Percentiles rank a stretch among this genome's conserved stretches.
phyloP scores from a whole-genome alignment of 75 land plant genomes.

The Selaginella moellendorffii region DNA sequence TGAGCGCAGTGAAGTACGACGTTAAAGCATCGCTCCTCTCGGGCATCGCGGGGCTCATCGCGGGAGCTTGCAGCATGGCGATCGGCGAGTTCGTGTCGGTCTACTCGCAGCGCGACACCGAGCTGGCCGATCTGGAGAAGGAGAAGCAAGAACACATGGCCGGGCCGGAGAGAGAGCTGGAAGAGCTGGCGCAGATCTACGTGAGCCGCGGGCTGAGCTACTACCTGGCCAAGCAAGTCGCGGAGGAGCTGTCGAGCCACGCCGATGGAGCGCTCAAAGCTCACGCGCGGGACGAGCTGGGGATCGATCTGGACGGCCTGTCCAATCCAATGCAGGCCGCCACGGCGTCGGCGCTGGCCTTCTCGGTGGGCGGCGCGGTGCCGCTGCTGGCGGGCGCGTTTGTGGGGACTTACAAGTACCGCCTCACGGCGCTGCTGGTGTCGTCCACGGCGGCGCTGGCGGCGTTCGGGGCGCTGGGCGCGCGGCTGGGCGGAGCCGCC shows the following conservation, averaged over 20 bases:
- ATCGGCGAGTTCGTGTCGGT: conserved; percentile 91
- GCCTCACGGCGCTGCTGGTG: conserved; percentile 4
- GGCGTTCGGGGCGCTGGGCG: conserved; percentile 17
- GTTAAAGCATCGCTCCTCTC: conserved; percentile 45
- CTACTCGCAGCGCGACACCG: conserved; percentile 60
- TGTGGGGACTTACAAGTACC: neutral
- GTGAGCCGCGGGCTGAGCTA: neutral
- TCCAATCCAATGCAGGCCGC: conserved; percentile 3
- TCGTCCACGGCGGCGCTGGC: conserved; percentile 15
- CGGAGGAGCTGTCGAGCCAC: neutral
- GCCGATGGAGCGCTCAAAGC: neutral
- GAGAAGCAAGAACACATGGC: conserved; percentile 15
- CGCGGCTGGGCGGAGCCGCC: conserved; percentile 16
- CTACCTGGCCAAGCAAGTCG: conserved; percentile 3
- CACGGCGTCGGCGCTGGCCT: neutral
- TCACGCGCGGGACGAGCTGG: neutral
- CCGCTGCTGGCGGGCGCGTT: conserved; percentile 14
- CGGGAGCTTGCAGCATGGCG: conserved; percentile 87
- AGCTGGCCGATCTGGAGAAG: conserved; percentile 14
- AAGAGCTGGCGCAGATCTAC: conserved; percentile 16
- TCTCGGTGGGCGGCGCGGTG: conserved; percentile 5
- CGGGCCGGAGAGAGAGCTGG: conserved; percentile 13
- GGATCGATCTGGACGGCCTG: conserved; percentile 2
- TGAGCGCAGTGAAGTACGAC: conserved; percentile 48
- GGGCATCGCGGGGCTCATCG: conserved; percentile 70